Conservation (phyloP, 345 rosid genomes). For the Arabidopsis suecica region DNA sequence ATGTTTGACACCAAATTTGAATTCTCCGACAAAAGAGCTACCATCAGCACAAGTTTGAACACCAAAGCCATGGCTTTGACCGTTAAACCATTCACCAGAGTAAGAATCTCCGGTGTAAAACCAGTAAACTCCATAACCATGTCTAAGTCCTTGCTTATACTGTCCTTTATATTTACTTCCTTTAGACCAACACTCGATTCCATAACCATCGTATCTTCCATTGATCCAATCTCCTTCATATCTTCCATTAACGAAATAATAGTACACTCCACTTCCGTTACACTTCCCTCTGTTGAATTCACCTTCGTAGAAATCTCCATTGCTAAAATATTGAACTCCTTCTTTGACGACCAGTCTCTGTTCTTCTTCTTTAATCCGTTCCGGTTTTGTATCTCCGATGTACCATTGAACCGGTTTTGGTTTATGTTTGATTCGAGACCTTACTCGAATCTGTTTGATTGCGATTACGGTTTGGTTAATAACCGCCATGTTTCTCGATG, state of each 20-base stretch:
- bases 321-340: constrained; percentile 84
- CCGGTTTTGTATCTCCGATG: constrained; percentile 63
- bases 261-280: constrained; percentile 95
- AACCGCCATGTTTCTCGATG: constrained; percentile 68
- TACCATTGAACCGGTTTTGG: constrained; percentile 78
- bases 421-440: constrained; percentile 46
- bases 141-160: constrained; percentile 77
- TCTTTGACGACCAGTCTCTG: constrained; percentile 52
- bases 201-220: constrained; percentile 88
- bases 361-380: constrained; percentile 34
- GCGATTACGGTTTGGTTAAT: constrained; percentile 56
- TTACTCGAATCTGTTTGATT: constrained; percentile 46
- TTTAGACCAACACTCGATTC: constrained; percentile 92
- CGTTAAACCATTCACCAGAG: constrained; percentile 91
- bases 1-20: constrained; percentile 90
- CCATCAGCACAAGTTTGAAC: constrained; percentile 88
- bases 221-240: constrained; percentile 96
- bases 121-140: constrained; percentile 79
- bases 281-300: constrained; percentile 84
- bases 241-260: constrained; percentile 72
- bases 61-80: constrained; percentile 95
- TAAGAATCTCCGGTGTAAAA: constrained; percentile 93
- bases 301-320: constrained; percentile 93
- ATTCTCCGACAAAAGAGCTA: constrained; percentile 79
- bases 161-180: constrained; percentile 95